Evolutionary conservation across 441 rosid genomes (phyloP).

Genomic region (Pelargonium citronellum): DNA sequence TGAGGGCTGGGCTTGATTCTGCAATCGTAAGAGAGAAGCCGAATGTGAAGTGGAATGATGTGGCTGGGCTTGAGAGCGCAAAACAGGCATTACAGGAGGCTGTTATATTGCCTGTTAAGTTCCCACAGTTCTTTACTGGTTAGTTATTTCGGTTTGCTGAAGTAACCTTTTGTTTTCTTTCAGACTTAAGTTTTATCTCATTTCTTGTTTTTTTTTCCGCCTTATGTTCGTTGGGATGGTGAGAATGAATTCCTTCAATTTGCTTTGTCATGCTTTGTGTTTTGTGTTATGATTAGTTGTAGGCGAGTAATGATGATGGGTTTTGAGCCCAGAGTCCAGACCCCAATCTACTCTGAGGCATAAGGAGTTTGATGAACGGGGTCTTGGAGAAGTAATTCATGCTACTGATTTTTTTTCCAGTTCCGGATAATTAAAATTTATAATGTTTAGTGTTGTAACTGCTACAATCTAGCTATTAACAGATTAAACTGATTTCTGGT

Average conservation of each 20-base stretch:
- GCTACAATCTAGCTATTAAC: neutral
- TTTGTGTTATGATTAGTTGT: neutral
- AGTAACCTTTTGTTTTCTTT: neutral
- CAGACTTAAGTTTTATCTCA: neutral
- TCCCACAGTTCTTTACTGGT: slow-evolving; percentile 6
- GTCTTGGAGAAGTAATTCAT: neutral
- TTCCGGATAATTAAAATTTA: neutral
- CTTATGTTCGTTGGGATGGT: neutral
- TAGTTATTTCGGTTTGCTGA: neutral
- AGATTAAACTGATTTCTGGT: neutral
- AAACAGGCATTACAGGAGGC: neutral
- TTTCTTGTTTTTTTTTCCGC: neutral
- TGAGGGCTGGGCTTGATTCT: slow-evolving; percentile 6
- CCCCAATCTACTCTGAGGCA: no score
- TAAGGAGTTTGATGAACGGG: no score
- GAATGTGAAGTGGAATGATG: slow-evolving; percentile 1
- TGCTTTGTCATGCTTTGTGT: neutral
- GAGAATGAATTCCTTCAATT: neutral
- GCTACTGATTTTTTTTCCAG: neutral
- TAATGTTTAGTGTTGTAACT: neutral
- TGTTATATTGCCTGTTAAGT: slow-evolving; percentile 5
- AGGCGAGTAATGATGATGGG: neutral
- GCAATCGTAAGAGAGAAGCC: neutral
- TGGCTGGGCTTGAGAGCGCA: neutral
- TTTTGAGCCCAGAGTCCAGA: neutral